A percentile compares a stretch with the other conserved stretches of the same genome.
Evolutionary conservation across 179 eudicot genomes (phyloP).

Genomic region (Carnegiea gigantea): DNA sequence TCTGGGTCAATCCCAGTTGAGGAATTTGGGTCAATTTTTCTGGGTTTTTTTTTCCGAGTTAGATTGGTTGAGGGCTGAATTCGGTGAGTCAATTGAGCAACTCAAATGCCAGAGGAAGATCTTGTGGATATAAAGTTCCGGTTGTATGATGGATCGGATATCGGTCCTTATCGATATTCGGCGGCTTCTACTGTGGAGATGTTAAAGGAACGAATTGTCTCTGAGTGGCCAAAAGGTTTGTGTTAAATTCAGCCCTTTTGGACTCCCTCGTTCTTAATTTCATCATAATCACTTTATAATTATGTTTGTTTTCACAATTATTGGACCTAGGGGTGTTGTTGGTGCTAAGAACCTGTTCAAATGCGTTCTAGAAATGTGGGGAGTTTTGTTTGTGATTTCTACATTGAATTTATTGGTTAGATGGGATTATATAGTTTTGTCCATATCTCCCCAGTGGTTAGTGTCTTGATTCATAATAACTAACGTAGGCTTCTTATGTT

Average conservation of each 20-base stretch:
- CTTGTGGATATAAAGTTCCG: slow-evolving; percentile 90
- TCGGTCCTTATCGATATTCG: slow-evolving; percentile 86
- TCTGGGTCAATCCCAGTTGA: slow-evolving; percentile 31
- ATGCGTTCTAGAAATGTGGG: background rate
- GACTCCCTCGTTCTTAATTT: background rate
- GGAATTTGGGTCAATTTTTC: slow-evolving; percentile 17
- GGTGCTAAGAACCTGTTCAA: background rate
- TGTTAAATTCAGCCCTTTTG: background rate
- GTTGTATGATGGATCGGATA: slow-evolving; percentile 89
- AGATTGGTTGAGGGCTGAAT: slow-evolving; percentile 9
- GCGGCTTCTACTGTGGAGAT: slow-evolving; percentile 83
- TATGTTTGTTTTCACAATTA: background rate
- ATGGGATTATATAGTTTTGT: background rate
- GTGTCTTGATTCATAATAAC: background rate
- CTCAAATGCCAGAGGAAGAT: slow-evolving; percentile 93
- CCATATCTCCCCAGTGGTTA: background rate
- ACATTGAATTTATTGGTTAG: background rate
- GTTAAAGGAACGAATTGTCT: slow-evolving; percentile 81
- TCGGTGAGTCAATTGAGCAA: slow-evolving; percentile 27
- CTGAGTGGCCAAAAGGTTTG: slow-evolving; percentile 97
- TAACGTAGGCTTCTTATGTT: background rate
- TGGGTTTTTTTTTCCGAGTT: background rate
- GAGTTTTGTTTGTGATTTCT: background rate
- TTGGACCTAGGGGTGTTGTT: background rate
- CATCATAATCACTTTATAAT: background rate